A percentile compares a stretch with the other conserved stretches of the same genome.
Evolutionary conservation across 768 basidiomycete genomes (phyloP).

Genomic region (Lepiota venenata): DNA sequence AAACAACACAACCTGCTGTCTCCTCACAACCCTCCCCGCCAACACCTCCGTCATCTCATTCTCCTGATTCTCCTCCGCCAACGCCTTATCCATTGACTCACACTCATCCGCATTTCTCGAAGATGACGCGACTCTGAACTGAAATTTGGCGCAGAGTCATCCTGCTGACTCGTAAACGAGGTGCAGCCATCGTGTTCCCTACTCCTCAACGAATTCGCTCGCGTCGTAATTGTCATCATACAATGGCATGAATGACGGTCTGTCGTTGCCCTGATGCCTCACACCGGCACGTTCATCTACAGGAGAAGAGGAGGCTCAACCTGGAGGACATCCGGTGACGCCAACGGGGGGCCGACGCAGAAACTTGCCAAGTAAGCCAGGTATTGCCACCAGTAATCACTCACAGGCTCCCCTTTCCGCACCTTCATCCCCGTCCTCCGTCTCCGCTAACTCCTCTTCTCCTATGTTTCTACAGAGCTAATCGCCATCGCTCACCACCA

Average conservation of each 20-base stretch:
- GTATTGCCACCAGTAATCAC: constrained; percentile 22
- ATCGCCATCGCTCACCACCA: background rate
- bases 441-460: constrained; percentile 8
- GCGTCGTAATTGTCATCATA: too few relatives aligned
- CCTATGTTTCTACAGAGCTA: constrained; percentile 5
- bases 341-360: constrained; percentile 57
- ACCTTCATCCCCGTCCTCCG: constrained; percentile 7
- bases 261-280: constrained; percentile 25
- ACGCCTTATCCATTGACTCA: constrained; percentile 70
- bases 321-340: constrained; percentile 54
- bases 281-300: constrained; percentile 15
- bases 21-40: constrained; percentile 75
- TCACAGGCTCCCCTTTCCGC: background rate
- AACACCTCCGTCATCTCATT: constrained; percentile 86
- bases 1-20: constrained; percentile 84
- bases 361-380: constrained; percentile 41
- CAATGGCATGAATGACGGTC: constrained; percentile 23
- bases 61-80: constrained; percentile 83
- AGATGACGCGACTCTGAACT: too few relatives aligned
- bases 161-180: too few relatives aligned
- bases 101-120: constrained; percentile 79
- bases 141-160: too few relatives aligned
- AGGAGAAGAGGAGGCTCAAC: constrained; percentile 42
- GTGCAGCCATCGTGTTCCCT: too few relatives aligned
- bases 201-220: too few relatives aligned